Evolutionary conservation across 345 rosid genomes (phyloP).

Genomic region (Brassica juncea): DNA sequence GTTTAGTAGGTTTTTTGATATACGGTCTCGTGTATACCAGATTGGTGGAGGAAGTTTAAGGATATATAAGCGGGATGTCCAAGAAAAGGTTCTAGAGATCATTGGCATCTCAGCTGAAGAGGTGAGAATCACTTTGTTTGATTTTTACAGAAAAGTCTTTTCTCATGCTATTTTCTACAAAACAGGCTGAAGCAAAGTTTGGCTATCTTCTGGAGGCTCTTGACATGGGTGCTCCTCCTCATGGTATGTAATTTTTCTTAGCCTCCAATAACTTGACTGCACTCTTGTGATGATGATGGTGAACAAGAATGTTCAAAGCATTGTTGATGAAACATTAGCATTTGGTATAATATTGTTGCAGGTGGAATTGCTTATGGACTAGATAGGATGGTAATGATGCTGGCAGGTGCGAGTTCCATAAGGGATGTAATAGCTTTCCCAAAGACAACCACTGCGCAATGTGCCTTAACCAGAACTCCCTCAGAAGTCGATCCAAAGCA

Average conservation of each 20-base stretch:
- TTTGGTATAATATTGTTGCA: slow-evolving; percentile 36
- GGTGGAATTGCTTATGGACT: slow-evolving; percentile 95
- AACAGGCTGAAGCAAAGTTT: slow-evolving; percentile 89
- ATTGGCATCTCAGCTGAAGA: slow-evolving; percentile 77
- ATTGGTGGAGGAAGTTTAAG: slow-evolving; percentile 99
- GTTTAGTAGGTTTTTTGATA: slow-evolving; percentile 3
- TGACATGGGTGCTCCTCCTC: slow-evolving; percentile 99
- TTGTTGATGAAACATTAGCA: slow-evolving; percentile 9
- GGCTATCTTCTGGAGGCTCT: slow-evolving; percentile 96
- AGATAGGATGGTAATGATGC: slow-evolving; percentile 90
- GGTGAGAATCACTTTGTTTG: slow-evolving; percentile 44
- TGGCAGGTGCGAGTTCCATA: slow-evolving; percentile 75
- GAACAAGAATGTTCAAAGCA: slow-evolving; percentile 23
- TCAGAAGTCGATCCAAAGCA: slow-evolving; percentile 89
- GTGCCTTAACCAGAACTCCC: slow-evolving; percentile 87
- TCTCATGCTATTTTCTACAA: slow-evolving; percentile 14
- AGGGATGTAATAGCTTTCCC: slow-evolving; percentile 98
- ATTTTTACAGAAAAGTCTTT: slow-evolving; percentile 3
- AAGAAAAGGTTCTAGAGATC: slow-evolving; percentile 81
- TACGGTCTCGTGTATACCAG: slow-evolving; percentile 43
- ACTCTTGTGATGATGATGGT: not conserved
- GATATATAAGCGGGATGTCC: slow-evolving; percentile 84
- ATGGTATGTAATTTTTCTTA: slow-evolving; percentile 51
- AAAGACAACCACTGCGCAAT: slow-evolving; percentile 92
- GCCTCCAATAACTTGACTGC: not conserved